Base-by-base conservation (phyloP, 2,329 filamentous ascomycete genomes). In the Microcyclosporella mali region DNA sequence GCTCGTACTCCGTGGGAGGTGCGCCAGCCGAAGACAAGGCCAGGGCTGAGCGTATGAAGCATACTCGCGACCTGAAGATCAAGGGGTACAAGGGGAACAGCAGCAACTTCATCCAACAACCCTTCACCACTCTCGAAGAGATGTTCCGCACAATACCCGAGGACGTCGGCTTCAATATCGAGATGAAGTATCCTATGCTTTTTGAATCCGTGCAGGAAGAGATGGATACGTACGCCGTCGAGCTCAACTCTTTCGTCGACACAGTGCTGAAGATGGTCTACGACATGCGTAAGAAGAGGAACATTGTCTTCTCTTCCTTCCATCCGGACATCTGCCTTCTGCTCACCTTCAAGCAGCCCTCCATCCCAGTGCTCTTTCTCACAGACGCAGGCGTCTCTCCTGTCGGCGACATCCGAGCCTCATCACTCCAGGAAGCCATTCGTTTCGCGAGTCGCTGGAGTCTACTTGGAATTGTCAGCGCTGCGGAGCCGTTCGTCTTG, bases 161-260 rank as follows among this genome's bases (percentile, higher is more conserved):
- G 50, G 74, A 79, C 11, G 85, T 94, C 16, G 89, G 92, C 11
- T 98, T 98, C 75, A 97, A 98, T 66, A 94, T 98, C 55, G 92
- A 98, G 70, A 85, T 98, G 77, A 97, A 98, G 68, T 98, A 98
- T 62, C 92, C 92, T 4, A 97, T 97, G 89, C 78, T 98, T 32
- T 84, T 90, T 63, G 94, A 98, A 71, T 87, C 81, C 45, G 88
- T 95, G 65, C 86, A 94, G 63, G 85, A 95, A 53, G 88, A 94
- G 56, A 95, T 97, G 88, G 90, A 95, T 63, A 85, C 86, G 2
- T 95, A 95, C 60, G 89, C 88, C 0, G 86, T 97, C 35, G 92
- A 98, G 68, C 77, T 97, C 55, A 97, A 97, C 67, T 88, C 84
- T 1, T 98, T 97, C 64, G 90, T 94, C 60, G 92, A 98, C 65